These are phyloP conservation scores for Candida anutae DNA, from an alignment of 1,139 yeast species.

Conservation along the genomic window DNA sequence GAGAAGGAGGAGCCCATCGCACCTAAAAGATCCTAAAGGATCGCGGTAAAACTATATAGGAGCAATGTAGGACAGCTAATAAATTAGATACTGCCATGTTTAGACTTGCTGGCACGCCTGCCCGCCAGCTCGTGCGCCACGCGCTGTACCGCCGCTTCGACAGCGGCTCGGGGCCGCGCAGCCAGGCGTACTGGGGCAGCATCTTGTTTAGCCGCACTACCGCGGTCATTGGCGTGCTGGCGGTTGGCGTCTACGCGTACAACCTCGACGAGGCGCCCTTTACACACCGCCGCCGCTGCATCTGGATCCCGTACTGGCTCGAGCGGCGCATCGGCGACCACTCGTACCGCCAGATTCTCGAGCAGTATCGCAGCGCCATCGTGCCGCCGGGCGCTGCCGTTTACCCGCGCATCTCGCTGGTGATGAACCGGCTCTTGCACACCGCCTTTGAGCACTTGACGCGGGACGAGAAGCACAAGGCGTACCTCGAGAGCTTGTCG, in stretches of 20 bases:
- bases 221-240: constrained; percentile 6
- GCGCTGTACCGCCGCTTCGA: constrained; percentile 9
- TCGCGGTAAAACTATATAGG: too few relatives aligned
- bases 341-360: constrained; percentile 55
- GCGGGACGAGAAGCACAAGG: constrained; percentile 17
- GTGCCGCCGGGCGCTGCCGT: constrained; percentile 49
- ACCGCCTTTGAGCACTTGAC: constrained; percentile 36
- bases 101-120: too few relatives aligned
- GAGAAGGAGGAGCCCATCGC: too few relatives aligned
- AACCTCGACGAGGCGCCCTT: constrained; percentile 80
- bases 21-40: too few relatives aligned
- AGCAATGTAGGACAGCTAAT: too few relatives aligned
- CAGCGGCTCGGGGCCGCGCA: constrained; percentile 1
- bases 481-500: constrained; percentile 34
- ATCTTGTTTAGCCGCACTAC: constrained; percentile 7
- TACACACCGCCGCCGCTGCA: constrained; percentile 63
- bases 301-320: constrained; percentile 63
- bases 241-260: constrained; percentile 44
- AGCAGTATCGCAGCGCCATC: constrained; percentile 37
- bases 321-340: constrained; percentile 64
- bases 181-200: neutral
- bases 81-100: too few relatives aligned
- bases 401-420: constrained; percentile 44
- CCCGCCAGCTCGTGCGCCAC: constrained; percentile 2
- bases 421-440: constrained; percentile 60